phyloP scores from a whole-genome alignment of 2,329 filamentous ascomycete species.

The Metarhizium sp. region DNA sequence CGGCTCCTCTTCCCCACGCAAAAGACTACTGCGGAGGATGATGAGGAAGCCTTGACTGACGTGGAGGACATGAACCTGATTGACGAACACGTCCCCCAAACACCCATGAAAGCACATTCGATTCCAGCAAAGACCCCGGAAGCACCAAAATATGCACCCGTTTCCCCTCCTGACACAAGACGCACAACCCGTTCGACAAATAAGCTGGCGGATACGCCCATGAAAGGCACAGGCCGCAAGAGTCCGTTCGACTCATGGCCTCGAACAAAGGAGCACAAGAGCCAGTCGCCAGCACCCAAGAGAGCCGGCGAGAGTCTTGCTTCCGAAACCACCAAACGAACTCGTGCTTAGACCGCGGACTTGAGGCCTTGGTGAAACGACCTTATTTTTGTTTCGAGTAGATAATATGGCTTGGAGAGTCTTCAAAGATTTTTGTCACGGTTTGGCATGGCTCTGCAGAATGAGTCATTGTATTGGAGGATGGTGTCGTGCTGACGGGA shows the following conservation, averaged over 20 bases:
- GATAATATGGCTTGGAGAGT: background rate
- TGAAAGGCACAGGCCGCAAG: slow-evolving; percentile 28
- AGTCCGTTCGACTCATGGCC: slow-evolving; percentile 62
- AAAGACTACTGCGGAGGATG: slow-evolving; percentile 35
- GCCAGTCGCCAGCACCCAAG: slow-evolving; percentile 36
- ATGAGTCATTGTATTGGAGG: background rate
- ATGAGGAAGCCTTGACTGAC: slow-evolving; percentile 52
- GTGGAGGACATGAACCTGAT: slow-evolving; percentile 38
- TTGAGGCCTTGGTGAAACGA: background rate
- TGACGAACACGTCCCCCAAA: slow-evolving; percentile 20
- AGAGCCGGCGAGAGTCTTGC: slow-evolving; percentile 26
- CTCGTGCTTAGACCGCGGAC: slow-evolving; percentile 18
- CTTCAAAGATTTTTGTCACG: background rate
- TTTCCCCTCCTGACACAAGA: slow-evolving; percentile 53
- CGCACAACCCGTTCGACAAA: slow-evolving; percentile 48
- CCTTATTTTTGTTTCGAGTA: background rate
- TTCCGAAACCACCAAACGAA: slow-evolving; percentile 24
- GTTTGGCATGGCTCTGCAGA: background rate
- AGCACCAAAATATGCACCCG: slow-evolving; percentile 45
- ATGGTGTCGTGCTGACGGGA: background rate
- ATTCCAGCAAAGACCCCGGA: slow-evolving; percentile 36
- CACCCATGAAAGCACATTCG: slow-evolving; percentile 25
- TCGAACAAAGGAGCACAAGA: slow-evolving; percentile 48
- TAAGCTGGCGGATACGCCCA: slow-evolving; percentile 37
- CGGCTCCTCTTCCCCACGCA: slow-evolving; percentile 58